A percentile compares a stretch with the other conserved stretches of the same genome.
phyloP scores from a whole-genome alignment of 805 yeast species.

The Teunomyces funiuensis region DNA sequence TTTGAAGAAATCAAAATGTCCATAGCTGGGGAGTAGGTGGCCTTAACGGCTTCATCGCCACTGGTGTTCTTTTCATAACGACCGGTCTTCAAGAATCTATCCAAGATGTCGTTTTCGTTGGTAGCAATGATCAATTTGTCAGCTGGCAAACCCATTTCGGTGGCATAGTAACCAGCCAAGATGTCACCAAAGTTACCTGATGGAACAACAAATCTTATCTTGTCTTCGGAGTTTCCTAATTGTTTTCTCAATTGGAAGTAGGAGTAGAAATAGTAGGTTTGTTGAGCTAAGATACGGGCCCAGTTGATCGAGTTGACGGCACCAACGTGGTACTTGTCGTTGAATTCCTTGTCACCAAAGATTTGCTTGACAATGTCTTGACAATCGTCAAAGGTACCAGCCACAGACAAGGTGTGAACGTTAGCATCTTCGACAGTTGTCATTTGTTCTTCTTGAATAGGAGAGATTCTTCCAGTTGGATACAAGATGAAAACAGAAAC shows the following conservation, averaged over 20 bases:
- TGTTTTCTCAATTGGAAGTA: constrained; percentile 67
- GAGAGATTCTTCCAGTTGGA: constrained; percentile 97
- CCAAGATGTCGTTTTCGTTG: constrained; percentile 90
- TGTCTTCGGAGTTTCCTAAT: constrained; percentile 31
- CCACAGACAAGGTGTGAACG: constrained; percentile 92
- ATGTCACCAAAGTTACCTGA: constrained; percentile 99
- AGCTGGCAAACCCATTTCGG: constrained; percentile 91
- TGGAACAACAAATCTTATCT: constrained; percentile 87
- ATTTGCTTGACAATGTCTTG: constrained; percentile 94
- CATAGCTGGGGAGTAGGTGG: constrained; percentile 97
- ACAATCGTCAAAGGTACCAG: constrained; percentile 97
- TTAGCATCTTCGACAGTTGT: constrained; percentile 90
- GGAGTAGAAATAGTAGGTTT: constrained; percentile 92
- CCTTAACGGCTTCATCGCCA: constrained; percentile 54
- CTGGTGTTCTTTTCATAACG: constrained; percentile 69
- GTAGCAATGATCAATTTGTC: constrained; percentile 90
- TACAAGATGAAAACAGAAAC: constrained; percentile 95
- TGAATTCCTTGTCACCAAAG: constrained; percentile 87
- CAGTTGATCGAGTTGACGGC: constrained; percentile 98
- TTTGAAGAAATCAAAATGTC: constrained; percentile 94
- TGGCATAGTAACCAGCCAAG: constrained; percentile 93
- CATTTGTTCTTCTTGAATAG: constrained; percentile 98
- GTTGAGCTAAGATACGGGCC: constrained; percentile 98
- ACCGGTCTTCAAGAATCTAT: constrained; percentile 88
- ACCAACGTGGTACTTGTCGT: constrained; percentile 87